Conservation (phyloP, 768 basidiomycete species). For the Podaxis sp. region DNA sequence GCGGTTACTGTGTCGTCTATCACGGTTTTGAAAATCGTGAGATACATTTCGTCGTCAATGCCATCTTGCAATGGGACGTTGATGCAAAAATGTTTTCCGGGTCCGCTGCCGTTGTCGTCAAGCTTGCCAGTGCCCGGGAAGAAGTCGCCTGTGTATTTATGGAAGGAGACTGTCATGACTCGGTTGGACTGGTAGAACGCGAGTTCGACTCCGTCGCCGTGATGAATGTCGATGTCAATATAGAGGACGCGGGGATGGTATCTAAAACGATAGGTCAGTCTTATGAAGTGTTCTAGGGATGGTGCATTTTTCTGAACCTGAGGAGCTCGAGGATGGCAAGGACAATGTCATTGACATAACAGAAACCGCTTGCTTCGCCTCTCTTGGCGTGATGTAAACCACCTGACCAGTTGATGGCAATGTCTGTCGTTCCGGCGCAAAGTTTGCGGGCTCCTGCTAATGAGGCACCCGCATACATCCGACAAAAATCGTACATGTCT, state of each 20-base stretch:
- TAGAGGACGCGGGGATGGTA: slow-evolving; percentile 94
- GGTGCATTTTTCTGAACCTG: slow-evolving; percentile 45
- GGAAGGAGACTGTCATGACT: slow-evolving; percentile 99
- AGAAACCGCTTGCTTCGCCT: slow-evolving; percentile 97
- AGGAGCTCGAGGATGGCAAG: slow-evolving; percentile 91
- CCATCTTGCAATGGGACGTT: slow-evolving; percentile 96
- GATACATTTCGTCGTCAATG: slow-evolving; percentile 96
- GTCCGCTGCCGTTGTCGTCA: slow-evolving; percentile 85
- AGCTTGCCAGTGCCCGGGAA: slow-evolving; percentile 97
- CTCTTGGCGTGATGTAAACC: slow-evolving; percentile 98
- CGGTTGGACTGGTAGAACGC: slow-evolving; percentile 97
- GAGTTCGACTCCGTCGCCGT: slow-evolving; percentile 97
- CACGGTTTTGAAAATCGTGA: slow-evolving; percentile 93
- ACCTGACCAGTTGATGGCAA: slow-evolving; percentile 99
- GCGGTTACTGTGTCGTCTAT: slow-evolving; percentile 91
- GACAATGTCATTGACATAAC: slow-evolving; percentile 97
- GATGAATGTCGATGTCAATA: slow-evolving; percentile 99
- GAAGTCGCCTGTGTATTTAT: slow-evolving; percentile 98
- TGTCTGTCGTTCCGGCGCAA: slow-evolving; percentile 84
- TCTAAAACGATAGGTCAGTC: slow-evolving; percentile 39
- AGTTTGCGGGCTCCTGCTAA: slow-evolving; percentile 90
- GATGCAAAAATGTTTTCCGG: slow-evolving; percentile 92
- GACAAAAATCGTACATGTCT: slow-evolving; percentile 93
- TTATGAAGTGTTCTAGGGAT: not conserved
- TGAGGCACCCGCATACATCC: slow-evolving; percentile 91